phyloP scores from a whole-genome alignment of 768 basidiomycete species.

The Termitomyces sp. region DNA sequence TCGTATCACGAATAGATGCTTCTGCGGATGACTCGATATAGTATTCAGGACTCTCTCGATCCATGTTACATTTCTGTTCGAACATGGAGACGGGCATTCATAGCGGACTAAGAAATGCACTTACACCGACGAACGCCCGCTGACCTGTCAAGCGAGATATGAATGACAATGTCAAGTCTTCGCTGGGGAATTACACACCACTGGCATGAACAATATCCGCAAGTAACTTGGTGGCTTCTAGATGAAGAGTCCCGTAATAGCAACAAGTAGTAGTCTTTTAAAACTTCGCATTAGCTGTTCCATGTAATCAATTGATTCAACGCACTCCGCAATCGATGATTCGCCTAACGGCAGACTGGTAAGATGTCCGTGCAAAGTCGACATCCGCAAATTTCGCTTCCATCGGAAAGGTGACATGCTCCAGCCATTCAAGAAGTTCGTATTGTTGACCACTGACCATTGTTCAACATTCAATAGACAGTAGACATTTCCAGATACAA shows the following conservation, averaged over 20 bases:
- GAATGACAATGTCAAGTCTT: not conserved
- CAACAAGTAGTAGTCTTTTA: slow-evolving; percentile 88
- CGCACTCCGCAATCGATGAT: slow-evolving; percentile 72
- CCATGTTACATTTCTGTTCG: slow-evolving; percentile 84
- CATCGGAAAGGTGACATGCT: slow-evolving; percentile 80
- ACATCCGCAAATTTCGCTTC: slow-evolving; percentile 72
- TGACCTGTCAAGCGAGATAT: slow-evolving; percentile 40
- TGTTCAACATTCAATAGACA: not conserved
- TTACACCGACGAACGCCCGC: slow-evolving; percentile 79
- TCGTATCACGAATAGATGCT: slow-evolving; percentile 57
- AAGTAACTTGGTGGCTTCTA: slow-evolving; percentile 73
- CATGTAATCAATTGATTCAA: slow-evolving; percentile 11
- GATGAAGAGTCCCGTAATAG: slow-evolving; percentile 82
- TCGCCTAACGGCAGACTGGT: slow-evolving; percentile 65
- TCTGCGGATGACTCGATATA: slow-evolving; percentile 63
- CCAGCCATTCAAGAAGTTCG: slow-evolving; percentile 86
- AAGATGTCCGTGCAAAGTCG: slow-evolving; percentile 63
- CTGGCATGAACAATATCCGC: slow-evolving; percentile 64
- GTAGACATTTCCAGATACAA: not conserved
- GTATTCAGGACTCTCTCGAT: slow-evolving; percentile 59
- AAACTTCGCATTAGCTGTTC: not conserved
- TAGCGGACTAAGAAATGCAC: slow-evolving; percentile 19
- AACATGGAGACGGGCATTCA: not conserved
- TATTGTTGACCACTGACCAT: slow-evolving; percentile 68
- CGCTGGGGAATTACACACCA: slow-evolving; percentile 33